Conservation (phyloP, 768 basidiomycete genomes). For the Leccinum uliginosum region DNA sequence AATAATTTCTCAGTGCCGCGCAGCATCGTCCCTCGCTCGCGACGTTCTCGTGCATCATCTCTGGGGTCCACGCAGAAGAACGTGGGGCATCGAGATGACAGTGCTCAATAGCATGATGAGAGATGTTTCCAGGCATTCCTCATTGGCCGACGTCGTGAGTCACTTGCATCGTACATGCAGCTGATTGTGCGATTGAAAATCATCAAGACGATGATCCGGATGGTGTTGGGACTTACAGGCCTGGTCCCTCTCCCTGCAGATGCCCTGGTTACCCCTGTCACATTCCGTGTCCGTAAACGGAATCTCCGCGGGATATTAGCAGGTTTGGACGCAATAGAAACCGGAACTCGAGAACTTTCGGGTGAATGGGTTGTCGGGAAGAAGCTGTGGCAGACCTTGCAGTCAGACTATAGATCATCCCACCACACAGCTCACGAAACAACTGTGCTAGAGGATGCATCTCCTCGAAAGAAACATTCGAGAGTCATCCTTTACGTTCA, state of each 20-base stretch:
- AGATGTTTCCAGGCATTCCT: constrained; percentile 74
- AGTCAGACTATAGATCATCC: constrained; percentile 71
- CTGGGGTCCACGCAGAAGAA: constrained; percentile 82
- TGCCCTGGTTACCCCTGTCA: constrained; percentile 91
- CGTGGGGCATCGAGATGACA: constrained; percentile 96
- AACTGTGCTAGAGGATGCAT: constrained; percentile 11
- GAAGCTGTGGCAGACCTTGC: constrained; percentile 82
- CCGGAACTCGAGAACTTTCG: constrained; percentile 73
- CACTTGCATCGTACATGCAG: not conserved
- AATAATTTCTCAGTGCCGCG: not conserved
- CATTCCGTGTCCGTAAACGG: constrained; percentile 74
- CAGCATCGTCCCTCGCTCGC: constrained; percentile 40
- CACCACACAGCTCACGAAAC: constrained; percentile 23
- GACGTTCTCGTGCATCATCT: constrained; percentile 78
- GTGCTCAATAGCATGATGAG: constrained; percentile 82
- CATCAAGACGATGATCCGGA: constrained; percentile 44
- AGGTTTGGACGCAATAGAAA: constrained; percentile 69
- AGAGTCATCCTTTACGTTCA: constrained; percentile 91
- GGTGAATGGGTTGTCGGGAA: constrained; percentile 99
- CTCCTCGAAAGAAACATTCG: constrained; percentile 48
- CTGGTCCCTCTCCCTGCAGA: constrained; percentile 86
- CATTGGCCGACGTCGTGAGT: constrained; percentile 77
- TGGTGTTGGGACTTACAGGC: constrained; percentile 73
- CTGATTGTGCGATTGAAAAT: constrained; percentile 1
- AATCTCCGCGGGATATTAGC: constrained; percentile 76